phyloP scores from a whole-genome alignment of 805 yeast species.

The Tetrapisispora arboricola region DNA sequence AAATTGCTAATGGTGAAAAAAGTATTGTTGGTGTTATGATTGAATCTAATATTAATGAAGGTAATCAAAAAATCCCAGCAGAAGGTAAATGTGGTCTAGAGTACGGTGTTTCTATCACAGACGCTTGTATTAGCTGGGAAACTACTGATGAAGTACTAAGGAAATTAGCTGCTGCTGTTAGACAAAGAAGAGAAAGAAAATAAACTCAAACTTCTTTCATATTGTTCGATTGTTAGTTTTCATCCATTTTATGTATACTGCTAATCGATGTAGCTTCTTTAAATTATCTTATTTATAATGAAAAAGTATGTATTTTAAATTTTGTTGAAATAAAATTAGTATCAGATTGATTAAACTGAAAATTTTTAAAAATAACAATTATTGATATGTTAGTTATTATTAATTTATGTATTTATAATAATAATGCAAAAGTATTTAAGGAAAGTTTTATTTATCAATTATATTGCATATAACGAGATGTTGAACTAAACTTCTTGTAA shows the following conservation, averaged over 20 bases:
- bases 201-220: background rate
- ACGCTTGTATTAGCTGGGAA: constrained; percentile 92
- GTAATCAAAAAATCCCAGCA: constrained; percentile 85
- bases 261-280: background rate
- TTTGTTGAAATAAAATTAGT: too few species aligned
- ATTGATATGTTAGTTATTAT: background rate
- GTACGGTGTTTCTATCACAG: constrained; percentile 95
- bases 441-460: constrained; percentile 41
- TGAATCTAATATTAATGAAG: constrained; percentile 84
- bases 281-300: background rate
- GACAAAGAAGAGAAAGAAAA: constrained; percentile 48
- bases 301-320: too few species aligned
- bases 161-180: constrained; percentile 68
- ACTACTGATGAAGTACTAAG: constrained; percentile 64
- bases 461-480: constrained; percentile 97
- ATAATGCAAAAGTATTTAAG: constrained; percentile 2
- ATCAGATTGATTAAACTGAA: too few species aligned
- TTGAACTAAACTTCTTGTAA: constrained; percentile 92
- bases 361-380: too few species aligned
- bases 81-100: constrained; percentile 64
- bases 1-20: constrained; percentile 62
- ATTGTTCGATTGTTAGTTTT: too few species aligned
- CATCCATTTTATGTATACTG: too few species aligned
- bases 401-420: background rate
- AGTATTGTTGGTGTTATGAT: constrained; percentile 91